Evolutionary conservation across 2,329 filamentous ascomycete genomes (phyloP).

Genomic region (Hymenoscyphus albidus): DNA sequence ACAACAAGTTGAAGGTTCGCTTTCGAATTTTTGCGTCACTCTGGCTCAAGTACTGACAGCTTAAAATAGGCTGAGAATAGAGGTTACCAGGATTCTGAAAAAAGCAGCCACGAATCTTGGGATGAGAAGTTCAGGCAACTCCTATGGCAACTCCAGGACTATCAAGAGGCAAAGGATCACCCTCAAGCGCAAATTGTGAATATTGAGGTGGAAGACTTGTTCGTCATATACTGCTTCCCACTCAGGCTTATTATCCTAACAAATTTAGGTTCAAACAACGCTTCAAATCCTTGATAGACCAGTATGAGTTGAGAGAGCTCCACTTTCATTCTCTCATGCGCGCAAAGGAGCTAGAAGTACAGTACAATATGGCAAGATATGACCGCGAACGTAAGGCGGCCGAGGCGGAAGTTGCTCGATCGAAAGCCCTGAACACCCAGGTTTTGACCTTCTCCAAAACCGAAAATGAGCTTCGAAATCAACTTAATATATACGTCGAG

Average conservation of each 20-base stretch:
- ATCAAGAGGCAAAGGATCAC: slow-evolving; percentile 81
- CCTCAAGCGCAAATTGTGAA: slow-evolving; percentile 77
- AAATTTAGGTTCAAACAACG: slow-evolving; percentile 70
- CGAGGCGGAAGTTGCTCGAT: slow-evolving; percentile 74
- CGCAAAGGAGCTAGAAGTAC: slow-evolving; percentile 92
- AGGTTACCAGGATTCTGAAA: slow-evolving; percentile 80
- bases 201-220: slow-evolving; percentile 87
- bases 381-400: slow-evolving; percentile 88
- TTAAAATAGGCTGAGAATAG: slow-evolving; percentile 78
- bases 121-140: slow-evolving; percentile 81
- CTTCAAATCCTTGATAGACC: slow-evolving; percentile 95
- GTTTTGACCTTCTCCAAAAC: slow-evolving; percentile 95
- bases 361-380: slow-evolving; percentile 81
- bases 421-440: slow-evolving; percentile 82
- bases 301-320: slow-evolving; percentile 91
- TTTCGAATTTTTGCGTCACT: slow-evolving; percentile 12
- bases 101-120: slow-evolving; percentile 74
- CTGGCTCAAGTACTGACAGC: slow-evolving; percentile 23
- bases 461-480: slow-evolving; percentile 86
- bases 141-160: slow-evolving; percentile 79
- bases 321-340: slow-evolving; percentile 91
- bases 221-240: slow-evolving; percentile 36
- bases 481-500: slow-evolving; percentile 97
- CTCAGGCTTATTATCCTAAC: slow-evolving; percentile 22
- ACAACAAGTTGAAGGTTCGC: slow-evolving; percentile 91